Conservation (phyloP, 257 asterid species). For the Solanum lignicaule region DNA sequence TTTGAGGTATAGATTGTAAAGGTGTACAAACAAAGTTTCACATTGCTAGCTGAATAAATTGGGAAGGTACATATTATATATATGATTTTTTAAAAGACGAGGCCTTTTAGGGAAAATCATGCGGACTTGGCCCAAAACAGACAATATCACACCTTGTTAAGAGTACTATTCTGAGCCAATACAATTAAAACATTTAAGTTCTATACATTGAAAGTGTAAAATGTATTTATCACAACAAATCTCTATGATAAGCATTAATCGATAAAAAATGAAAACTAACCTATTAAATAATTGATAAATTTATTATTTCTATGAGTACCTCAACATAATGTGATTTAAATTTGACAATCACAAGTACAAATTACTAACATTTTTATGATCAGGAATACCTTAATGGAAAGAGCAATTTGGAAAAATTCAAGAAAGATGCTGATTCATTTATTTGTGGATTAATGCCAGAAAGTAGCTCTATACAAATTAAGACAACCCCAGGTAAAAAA, state of each 20-base stretch:
- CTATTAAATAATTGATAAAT: neutral
- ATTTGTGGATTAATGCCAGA: constrained; percentile 71
- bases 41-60: neutral
- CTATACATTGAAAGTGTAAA: neutral
- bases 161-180: neutral
- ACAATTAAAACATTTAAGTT: neutral
- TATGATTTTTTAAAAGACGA: neutral
- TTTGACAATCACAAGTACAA: neutral
- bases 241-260: neutral
- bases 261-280: neutral
- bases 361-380: neutral
- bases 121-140: neutral
- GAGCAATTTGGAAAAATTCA: constrained; percentile 30
- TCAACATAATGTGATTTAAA: neutral
- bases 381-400: constrained; percentile 62
- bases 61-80: neutral
- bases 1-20: neutral
- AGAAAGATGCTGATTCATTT: constrained; percentile 56
- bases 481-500: constrained; percentile 60
- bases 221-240: neutral
- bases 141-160: neutral
- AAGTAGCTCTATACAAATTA: constrained; percentile 49
- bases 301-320: neutral
- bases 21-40: neutral
- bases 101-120: neutral